These are phyloP conservation scores for Rhipidocladum racemiflorum DNA, from an alignment of 176 grass and related monocot genomes.

Conservation along the genomic window DNA sequence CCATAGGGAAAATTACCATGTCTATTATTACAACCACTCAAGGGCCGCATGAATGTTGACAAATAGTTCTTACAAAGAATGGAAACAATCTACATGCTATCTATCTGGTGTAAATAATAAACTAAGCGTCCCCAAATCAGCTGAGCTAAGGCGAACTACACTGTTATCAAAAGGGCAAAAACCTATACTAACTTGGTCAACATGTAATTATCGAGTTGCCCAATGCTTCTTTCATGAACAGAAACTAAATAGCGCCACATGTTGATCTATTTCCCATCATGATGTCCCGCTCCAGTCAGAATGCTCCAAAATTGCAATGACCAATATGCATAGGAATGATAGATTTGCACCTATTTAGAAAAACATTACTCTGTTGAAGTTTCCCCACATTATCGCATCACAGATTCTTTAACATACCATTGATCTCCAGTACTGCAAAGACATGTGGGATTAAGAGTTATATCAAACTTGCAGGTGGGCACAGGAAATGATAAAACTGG, in stretches of 20 bases:
- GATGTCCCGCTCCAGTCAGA: constrained; percentile 2
- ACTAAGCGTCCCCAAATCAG: background rate
- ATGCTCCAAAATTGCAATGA: constrained; percentile 34
- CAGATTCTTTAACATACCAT: constrained; percentile 73
- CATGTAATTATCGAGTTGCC: constrained; percentile 14
- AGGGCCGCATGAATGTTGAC: background rate
- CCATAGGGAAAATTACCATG: background rate
- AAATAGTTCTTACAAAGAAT: constrained; percentile 23
- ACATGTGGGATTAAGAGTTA: background rate
- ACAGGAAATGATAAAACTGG: constrained; percentile 11
- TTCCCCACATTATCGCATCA: constrained; percentile 58
- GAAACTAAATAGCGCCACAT: background rate
- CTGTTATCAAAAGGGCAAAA: background rate
- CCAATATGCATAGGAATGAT: background rate
- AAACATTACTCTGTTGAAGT: background rate
- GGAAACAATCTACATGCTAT: background rate
- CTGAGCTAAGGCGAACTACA: background rate
- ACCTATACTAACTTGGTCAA: constrained; percentile 16
- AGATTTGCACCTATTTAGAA: background rate
- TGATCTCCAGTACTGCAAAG: constrained; percentile 73
- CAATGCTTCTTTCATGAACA: constrained; percentile 6
- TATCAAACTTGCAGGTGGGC: constrained; percentile 1
- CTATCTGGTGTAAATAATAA: background rate
- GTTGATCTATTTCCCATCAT: constrained; percentile 8
- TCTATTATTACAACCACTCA: background rate